A percentile compares a stretch with the other conserved stretches of the same genome.
Evolutionary conservation across 1,284 basidiomycete species (phyloP).

Genomic region (Pascua sp.): DNA sequence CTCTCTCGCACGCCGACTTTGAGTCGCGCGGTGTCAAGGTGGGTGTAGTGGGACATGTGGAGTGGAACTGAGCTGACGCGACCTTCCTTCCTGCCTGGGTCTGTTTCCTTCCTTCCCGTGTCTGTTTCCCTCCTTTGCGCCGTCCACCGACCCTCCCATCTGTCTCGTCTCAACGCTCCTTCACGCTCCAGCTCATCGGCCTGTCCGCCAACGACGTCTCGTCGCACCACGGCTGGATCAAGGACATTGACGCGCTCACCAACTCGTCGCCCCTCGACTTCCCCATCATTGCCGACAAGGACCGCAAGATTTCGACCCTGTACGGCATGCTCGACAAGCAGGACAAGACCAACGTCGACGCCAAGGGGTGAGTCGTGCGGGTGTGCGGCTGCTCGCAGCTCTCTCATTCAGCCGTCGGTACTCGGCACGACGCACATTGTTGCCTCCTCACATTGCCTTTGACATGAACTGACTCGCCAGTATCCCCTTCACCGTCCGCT

Average conservation of each 20-base stretch:
- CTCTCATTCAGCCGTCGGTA: too few relatives aligned
- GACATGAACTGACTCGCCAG: not conserved
- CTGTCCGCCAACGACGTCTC: conserved; percentile 88
- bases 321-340: conserved; percentile 86
- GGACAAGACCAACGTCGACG: conserved; percentile 82
- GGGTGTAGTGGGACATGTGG: conserved; percentile 2
- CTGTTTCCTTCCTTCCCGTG: not conserved
- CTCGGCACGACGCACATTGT: too few relatives aligned
- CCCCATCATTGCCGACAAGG: conserved; percentile 93
- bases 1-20: conserved; percentile 82
- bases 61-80: too few relatives aligned
- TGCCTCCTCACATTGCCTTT: too few relatives aligned
- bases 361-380: conserved; percentile 59
- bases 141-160: not conserved
- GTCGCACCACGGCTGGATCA: conserved; percentile 83
- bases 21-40: conserved; percentile 79
- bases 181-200: conserved; percentile 61
- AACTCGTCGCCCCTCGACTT: conserved; percentile 68
- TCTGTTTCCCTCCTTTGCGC: not conserved
- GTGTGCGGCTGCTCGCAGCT: not conserved
- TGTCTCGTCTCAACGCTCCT: not conserved
- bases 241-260: conserved; percentile 79
- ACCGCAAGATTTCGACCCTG: conserved; percentile 73
- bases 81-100: too few relatives aligned
- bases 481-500: conserved; percentile 71